phyloP scores from a whole-genome alignment of 306 rosid genomes.

The Cicer pinnatifidum region DNA sequence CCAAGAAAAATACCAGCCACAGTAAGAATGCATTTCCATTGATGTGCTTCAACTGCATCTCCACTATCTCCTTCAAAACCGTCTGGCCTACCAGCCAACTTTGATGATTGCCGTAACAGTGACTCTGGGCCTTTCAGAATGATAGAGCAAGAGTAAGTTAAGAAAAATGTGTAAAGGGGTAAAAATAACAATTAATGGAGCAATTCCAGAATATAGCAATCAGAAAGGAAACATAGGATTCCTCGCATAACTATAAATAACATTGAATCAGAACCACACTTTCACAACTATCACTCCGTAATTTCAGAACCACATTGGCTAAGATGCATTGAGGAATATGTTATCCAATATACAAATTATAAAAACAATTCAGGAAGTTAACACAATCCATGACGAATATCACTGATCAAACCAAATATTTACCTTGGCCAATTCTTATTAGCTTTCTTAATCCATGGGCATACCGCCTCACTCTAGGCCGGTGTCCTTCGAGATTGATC shows the following conservation, averaged over 20 bases:
- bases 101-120: constrained; percentile 75
- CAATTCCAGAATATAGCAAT: constrained; percentile 14
- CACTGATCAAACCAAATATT: constrained; percentile 27
- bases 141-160: constrained; percentile 31
- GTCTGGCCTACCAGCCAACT: constrained; percentile 58
- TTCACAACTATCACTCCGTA: constrained; percentile 28
- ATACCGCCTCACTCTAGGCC: constrained; percentile 90
- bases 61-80: constrained; percentile 67
- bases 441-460: constrained; percentile 82
- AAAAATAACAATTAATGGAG: constrained; percentile 7
- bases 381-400: constrained; percentile 20
- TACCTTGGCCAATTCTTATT: constrained; percentile 93
- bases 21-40: constrained; percentile 88
- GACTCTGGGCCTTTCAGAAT: constrained; percentile 78
- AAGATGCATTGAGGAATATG: constrained; percentile 23
- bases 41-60: constrained; percentile 83
- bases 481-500: constrained; percentile 91
- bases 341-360: constrained; percentile 23
- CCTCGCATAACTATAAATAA: constrained; percentile 34
- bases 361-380: constrained; percentile 33
- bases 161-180: not conserved
- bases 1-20: constrained; percentile 65
- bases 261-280: constrained; percentile 17
- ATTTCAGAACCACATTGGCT: not conserved
- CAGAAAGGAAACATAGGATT: constrained; percentile 36